phyloP scores from a whole-genome alignment of 75 land plant genomes.

The Selaginella tamariscina region DNA sequence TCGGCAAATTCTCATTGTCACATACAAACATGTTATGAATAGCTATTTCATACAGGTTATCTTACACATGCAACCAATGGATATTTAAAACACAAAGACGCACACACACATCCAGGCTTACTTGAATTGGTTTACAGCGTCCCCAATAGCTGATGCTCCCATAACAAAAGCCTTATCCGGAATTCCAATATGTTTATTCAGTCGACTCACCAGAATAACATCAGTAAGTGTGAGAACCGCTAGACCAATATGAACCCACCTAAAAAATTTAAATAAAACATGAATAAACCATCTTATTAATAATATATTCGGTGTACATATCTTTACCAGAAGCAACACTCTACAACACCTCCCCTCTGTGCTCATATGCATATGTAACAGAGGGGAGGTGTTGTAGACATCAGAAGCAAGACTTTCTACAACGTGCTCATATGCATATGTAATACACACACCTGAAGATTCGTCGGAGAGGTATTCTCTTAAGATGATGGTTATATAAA shows the following conservation, averaged over 20 bases:
- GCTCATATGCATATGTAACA: neutral
- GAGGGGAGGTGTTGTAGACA: neutral
- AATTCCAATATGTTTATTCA: neutral
- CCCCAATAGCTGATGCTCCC: constrained; percentile 7
- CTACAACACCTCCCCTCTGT: no score
- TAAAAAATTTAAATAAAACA: neutral
- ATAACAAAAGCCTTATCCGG: constrained; percentile 12
- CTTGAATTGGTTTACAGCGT: constrained; percentile 9
- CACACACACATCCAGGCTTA: neutral
- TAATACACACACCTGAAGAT: neutral
- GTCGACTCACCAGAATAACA: neutral
- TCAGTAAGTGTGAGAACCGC: neutral
- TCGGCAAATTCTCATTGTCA: no score
- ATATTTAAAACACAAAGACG: neutral
- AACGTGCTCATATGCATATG: neutral
- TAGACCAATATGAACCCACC: constrained; percentile 8
- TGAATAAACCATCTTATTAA: neutral
- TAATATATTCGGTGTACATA: neutral
- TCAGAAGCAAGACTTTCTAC: no score
- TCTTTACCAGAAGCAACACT: no score
- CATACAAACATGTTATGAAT: no score
- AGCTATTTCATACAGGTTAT: no score
- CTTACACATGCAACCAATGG: no score
- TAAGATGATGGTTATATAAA: constrained; percentile 1
- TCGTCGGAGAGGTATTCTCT: neutral